Evolutionary conservation across 2,329 filamentous ascomycete genomes (phyloP).

Genomic region (Neurospora sp.): DNA sequence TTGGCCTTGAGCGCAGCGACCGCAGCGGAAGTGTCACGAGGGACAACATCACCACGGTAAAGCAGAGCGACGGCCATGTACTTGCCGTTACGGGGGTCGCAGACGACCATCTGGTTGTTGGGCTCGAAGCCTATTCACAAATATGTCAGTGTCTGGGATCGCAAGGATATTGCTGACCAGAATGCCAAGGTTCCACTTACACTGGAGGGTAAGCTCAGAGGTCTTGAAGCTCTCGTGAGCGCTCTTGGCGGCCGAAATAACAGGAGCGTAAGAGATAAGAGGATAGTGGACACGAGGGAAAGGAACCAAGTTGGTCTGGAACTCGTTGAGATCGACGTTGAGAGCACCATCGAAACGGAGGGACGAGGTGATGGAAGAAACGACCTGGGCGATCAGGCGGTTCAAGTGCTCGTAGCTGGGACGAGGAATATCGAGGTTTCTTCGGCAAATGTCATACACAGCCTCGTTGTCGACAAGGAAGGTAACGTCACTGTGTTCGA

Average conservation of each 20-base stretch:
- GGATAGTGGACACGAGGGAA: slow-evolving; percentile 68
- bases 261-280: slow-evolving; percentile 61
- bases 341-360: slow-evolving; percentile 63
- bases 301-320: slow-evolving; percentile 67
- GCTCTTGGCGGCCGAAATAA: slow-evolving; percentile 64
- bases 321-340: slow-evolving; percentile 67
- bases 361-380: slow-evolving; percentile 64
- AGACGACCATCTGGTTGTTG: slow-evolving; percentile 72
- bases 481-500: slow-evolving; percentile 71
- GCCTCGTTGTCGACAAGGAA: slow-evolving; percentile 68
- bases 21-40: slow-evolving; percentile 58
- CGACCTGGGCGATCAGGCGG: slow-evolving; percentile 62
- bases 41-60: slow-evolving; percentile 62
- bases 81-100: slow-evolving; percentile 63
- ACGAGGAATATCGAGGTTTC: slow-evolving; percentile 59
- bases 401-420: slow-evolving; percentile 64
- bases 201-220: slow-evolving; percentile 64
- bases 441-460: slow-evolving; percentile 65
- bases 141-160: slow-evolving; percentile 7
- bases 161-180: neutral
- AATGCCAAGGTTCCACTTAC: slow-evolving; percentile 32
- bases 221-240: slow-evolving; percentile 84
- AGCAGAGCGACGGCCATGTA: slow-evolving; percentile 67
- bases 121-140: slow-evolving; percentile 54
- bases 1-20: slow-evolving; percentile 61